A percentile compares a stretch with the other conserved stretches of the same genome.
phyloP scores from a whole-genome alignment of 768 basidiomycete species.

The Crepidotus variabilis region DNA sequence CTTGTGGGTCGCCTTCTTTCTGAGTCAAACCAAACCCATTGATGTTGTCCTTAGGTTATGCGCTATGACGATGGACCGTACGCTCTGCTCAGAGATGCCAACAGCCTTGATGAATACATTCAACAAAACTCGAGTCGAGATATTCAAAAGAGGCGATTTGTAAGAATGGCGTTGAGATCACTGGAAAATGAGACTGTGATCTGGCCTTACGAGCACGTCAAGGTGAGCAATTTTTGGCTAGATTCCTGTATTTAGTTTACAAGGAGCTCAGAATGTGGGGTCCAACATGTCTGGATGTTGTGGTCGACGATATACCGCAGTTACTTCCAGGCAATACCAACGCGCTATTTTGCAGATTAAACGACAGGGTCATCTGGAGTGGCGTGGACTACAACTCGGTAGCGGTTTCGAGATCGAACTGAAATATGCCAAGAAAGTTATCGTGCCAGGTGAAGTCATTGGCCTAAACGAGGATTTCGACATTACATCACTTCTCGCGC shows the following conservation, averaged over 20 bases:
- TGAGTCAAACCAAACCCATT: background rate
- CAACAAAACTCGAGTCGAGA: constrained; percentile 52
- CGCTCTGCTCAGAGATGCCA: constrained; percentile 39
- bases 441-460: constrained; percentile 45
- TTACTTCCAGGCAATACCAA: constrained; percentile 41
- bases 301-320: constrained; percentile 45
- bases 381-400: constrained; percentile 53
- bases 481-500: constrained; percentile 57
- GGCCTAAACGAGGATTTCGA: constrained; percentile 67
- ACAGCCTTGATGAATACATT: constrained; percentile 57
- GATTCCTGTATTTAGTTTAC: background rate
- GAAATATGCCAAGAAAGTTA: constrained; percentile 49
- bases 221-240: constrained; percentile 31
- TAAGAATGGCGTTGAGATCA: constrained; percentile 61
- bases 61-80: constrained; percentile 62
- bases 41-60: constrained; percentile 61
- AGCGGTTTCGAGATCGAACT: constrained; percentile 68
- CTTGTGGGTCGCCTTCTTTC: constrained; percentile 36
- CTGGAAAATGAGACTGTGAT: constrained; percentile 57
- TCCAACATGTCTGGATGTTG: constrained; percentile 40
- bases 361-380: constrained; percentile 46
- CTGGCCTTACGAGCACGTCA: constrained; percentile 62
- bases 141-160: constrained; percentile 46
- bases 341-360: constrained; percentile 48
- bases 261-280: constrained; percentile 40